A percentile compares a stretch with the other conserved stretches of the same genome.
phyloP scores from a whole-genome alignment of 345 rosid genomes.

The Turritis glabra region DNA sequence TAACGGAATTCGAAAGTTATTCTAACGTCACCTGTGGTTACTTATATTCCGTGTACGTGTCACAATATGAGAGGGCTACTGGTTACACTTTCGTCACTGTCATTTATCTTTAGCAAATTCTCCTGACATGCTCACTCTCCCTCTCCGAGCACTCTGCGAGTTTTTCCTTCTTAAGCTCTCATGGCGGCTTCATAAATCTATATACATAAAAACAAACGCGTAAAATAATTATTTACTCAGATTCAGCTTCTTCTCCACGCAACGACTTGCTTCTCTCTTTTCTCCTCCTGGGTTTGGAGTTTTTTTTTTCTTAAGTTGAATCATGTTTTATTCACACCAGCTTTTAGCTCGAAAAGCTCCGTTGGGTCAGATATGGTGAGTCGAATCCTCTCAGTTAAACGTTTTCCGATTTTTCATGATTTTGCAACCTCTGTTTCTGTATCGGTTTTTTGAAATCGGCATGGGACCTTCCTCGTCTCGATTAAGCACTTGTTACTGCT shows the following conservation, averaged over 20 bases:
- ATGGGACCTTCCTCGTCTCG: slow-evolving; percentile 16
- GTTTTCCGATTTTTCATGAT: neutral
- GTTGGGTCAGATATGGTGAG: slow-evolving; percentile 94
- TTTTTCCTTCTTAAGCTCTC: slow-evolving; percentile 16
- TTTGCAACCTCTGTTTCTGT: slow-evolving; percentile 5
- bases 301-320: slow-evolving; percentile 6
- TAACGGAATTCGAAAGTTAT: slow-evolving; percentile 23
- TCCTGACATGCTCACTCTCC: slow-evolving; percentile 24
- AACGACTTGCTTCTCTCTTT: slow-evolving; percentile 13
- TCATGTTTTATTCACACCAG: slow-evolving; percentile 93
- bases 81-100: neutral
- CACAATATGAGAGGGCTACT: neutral
- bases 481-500: slow-evolving; percentile 19
- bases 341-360: slow-evolving; percentile 97
- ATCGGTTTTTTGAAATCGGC: neutral
- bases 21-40: slow-evolving; percentile 19
- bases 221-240: neutral
- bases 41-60: neutral
- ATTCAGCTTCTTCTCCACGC: slow-evolving; percentile 10
- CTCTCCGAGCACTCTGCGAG: slow-evolving; percentile 27
- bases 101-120: neutral
- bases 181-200: slow-evolving; percentile 25
- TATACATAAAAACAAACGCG: neutral
- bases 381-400: neutral
- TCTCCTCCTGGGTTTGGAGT: slow-evolving; percentile 9